Percentiles rank a stretch among this genome's conserved stretches.
Evolutionary conservation across 345 rosid genomes (phyloP).

Genomic region (Ricinus communis): DNA sequence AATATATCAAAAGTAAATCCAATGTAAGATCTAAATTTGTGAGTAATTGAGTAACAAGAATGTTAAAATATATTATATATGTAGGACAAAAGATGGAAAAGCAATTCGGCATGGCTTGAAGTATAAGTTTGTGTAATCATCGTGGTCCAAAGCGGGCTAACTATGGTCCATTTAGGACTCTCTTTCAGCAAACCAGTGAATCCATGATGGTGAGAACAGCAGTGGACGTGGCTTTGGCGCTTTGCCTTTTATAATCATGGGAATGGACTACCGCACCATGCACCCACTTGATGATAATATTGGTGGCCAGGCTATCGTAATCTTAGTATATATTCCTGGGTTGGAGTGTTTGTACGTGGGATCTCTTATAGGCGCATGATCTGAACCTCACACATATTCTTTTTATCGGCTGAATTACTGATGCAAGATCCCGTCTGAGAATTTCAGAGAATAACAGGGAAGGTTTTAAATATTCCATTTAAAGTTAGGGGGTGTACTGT

Average conservation of each 20-base stretch:
- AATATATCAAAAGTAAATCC: no score
- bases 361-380: background rate
- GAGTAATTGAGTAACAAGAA: no score
- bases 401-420: background rate
- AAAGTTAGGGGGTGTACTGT: no score
- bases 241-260: slow-evolving; percentile 10
- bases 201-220: slow-evolving; percentile 10
- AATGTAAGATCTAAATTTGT: no score
- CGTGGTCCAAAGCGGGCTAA: no score
- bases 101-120: no score
- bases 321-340: slow-evolving; percentile 26
- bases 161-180: no score
- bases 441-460: slow-evolving; percentile 10
- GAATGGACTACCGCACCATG: background rate
- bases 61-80: no score
- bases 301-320: slow-evolving; percentile 43
- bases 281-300: slow-evolving; percentile 12
- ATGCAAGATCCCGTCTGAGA: slow-evolving; percentile 22
- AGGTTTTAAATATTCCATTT: background rate
- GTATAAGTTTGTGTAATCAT: no score
- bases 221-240: slow-evolving; percentile 19
- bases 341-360: slow-evolving; percentile 4
- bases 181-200: background rate
- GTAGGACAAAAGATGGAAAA: no score
- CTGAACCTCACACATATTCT: background rate